Base-by-base conservation (phyloP, 176 grass and related monocot species). In the Rhipidocladum racemiflorum region DNA sequence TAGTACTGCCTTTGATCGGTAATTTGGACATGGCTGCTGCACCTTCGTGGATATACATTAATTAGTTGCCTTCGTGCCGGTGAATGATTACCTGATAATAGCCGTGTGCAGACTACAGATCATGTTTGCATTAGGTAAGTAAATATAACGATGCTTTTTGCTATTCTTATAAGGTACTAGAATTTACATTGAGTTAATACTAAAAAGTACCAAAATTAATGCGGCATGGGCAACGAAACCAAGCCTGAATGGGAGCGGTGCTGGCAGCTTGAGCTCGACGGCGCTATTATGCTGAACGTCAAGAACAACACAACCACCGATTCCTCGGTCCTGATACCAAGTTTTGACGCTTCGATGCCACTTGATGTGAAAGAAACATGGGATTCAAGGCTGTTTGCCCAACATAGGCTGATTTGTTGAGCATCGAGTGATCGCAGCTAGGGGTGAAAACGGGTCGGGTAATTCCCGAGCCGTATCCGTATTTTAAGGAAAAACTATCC, bases 11-110 rank as follows among this genome's bases (percentile, higher is more conserved):
- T 75, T 88, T 81, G 69, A 62, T 74, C 21, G 70, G 60, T 51
- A 65, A 51, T 43, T 82, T 53, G 72, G 71, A 39, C 62, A 2
- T 25, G 13, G 24, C 0, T 5, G 18, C 11, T 30, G 55, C 25
- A 51, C 21, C 36, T 8, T 1, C 67, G 40, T 68, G 21, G 32
- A 9, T 15, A 7, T 16, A 24, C 7, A 34, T 38, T 27, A 29
- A 57, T 65, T 9, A 4, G n/a, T n/a, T n/a, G 1, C 40, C 13
- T 44, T 2, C 34, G 32, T 17, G 38, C 1, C 3, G 20, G 74
- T 32, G n/a, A 70, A 72, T 83, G 66, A 78, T 78, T 72, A 30
- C 35, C 40, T 10, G 43, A 25, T 71, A 4, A 51, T 18, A 44
- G 23, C 34, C 38, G 13, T 61, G 24, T n/a, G 36, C 86, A 2